Evolutionary conservation across 2,329 filamentous ascomycete species (phyloP), one percentile per base, ranked within the genome.

Genomic region (Malbranchea zuffiana): DNA sequence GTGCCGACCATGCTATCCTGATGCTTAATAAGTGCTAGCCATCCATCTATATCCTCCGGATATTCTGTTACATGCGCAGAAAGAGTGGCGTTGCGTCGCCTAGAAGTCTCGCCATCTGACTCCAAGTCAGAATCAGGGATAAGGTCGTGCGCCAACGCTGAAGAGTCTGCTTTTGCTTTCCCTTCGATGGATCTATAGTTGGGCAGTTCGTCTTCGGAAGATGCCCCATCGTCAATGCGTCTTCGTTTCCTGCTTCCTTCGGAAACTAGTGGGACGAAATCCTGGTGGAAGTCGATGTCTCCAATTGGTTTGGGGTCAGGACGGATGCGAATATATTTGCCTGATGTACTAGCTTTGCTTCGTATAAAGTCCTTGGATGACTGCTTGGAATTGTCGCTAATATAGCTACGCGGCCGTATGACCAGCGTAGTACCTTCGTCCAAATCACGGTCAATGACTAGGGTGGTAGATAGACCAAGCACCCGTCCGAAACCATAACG

Each of bases 21-120:
- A 43, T 93, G 77, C 5, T 76, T 63, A 30, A 88, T 80, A n/a
- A 95, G 67, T 24, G 74, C 68, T 11, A 92, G 57, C 88, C 88
- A 96, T 12, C 75, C 68, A 27, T 76, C 63, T 13, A 82, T 66
- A 50, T 92, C 73, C 4, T 68, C 56, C 1, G 86, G 83, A 15
- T 74, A 57, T 1, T 79, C 66, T 38, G 80, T 76, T 21, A 85
- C 75, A 19, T 57, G 68, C 8, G 70, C 72, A 2, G 71, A 74
- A 5, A 95, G 64, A 35, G 77, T 65, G 0, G 79, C 51, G 41
- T 64, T 59, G 13, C 46, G 54, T 20, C 52, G 43, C 34, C 53
- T 52, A 16, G 72, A 54, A 2, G 69, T 64, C 19, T 68, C 62
- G 33, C 67, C 61, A 6, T 50, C 3, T 52, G 45, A 16, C 2